These are phyloP conservation scores for Calocera cornea DNA, from an alignment of 768 basidiomycete genomes.

Conservation along the genomic window DNA sequence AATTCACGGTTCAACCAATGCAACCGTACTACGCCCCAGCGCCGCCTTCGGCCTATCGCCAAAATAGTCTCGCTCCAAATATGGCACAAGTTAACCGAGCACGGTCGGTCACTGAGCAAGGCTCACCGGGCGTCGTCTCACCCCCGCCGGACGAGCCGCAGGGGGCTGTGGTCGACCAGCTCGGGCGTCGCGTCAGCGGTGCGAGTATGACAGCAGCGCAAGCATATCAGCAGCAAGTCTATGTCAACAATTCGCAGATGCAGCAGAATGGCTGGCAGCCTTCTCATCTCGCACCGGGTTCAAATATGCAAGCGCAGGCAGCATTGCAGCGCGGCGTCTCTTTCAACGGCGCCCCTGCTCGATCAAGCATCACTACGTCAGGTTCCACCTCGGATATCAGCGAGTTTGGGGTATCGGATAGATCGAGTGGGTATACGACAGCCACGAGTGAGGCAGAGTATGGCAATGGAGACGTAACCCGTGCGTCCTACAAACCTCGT, in stretches of 20 bases:
- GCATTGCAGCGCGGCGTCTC: background rate
- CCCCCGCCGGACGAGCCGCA: slow-evolving; percentile 39
- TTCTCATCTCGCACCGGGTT: background rate
- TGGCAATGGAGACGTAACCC: background rate
- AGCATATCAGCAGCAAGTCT: slow-evolving; percentile 67
- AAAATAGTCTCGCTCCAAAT: slow-evolving; percentile 20
- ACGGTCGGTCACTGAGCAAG: slow-evolving; percentile 37
- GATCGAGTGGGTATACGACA: background rate
- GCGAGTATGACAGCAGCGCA: slow-evolving; percentile 66
- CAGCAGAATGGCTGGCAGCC: background rate
- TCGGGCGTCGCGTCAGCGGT: slow-evolving; percentile 25
- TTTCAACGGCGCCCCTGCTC: background rate
- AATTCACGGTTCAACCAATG: background rate
- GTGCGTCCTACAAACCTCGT: background rate
- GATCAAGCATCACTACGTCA: background rate
- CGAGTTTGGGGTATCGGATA: slow-evolving; percentile 5
- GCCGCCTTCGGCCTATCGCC: slow-evolving; percentile 24
- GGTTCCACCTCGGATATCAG: background rate
- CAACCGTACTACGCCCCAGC: background rate
- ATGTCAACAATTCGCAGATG: slow-evolving; percentile 28
- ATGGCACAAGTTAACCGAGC: slow-evolving; percentile 23
- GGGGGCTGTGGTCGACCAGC: slow-evolving; percentile 34
- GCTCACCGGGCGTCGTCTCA: slow-evolving; percentile 32
- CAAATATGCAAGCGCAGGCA: slow-evolving; percentile 1
- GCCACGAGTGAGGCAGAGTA: background rate